Percentiles rank a stretch among this genome's conserved stretches.
Evolutionary conservation across 208 protist genomes (phyloP).

Genomic region (Leishmania tropica): DNA sequence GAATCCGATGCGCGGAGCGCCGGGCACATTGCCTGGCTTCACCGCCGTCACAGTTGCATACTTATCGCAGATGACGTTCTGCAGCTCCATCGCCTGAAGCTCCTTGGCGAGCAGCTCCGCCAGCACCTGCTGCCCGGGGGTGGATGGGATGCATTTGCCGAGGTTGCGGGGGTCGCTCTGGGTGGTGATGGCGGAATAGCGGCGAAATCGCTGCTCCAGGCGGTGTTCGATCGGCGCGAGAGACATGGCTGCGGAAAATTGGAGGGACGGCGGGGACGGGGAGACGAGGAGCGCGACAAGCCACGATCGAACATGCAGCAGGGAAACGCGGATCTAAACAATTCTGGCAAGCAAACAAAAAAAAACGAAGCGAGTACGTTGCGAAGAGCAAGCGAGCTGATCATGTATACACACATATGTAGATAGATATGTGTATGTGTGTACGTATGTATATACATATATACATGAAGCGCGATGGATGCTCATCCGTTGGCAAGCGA

Average conservation of each 20-base stretch:
- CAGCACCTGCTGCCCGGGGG: slow-evolving; percentile 81
- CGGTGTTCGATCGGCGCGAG: slow-evolving; percentile 47
- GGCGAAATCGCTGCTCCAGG: slow-evolving; percentile 74
- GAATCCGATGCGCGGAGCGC: slow-evolving; percentile 79
- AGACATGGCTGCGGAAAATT: slow-evolving; percentile 7
- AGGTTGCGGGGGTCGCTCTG: slow-evolving; percentile 68
- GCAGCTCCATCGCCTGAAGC: slow-evolving; percentile 47
- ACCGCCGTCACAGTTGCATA: slow-evolving; percentile 83
- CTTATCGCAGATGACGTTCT: slow-evolving; percentile 64
- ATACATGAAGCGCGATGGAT: too few relatives aligned
- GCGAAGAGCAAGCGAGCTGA: too few relatives aligned
- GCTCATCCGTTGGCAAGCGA: background rate
- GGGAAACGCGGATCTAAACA: too few relatives aligned
- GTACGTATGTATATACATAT: too few relatives aligned
- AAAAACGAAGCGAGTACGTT: too few relatives aligned
- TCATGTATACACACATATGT: too few relatives aligned
- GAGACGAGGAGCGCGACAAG: background rate
- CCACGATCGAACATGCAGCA: too few relatives aligned
- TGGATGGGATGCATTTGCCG: slow-evolving; percentile 68
- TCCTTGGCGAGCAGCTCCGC: slow-evolving; percentile 77
- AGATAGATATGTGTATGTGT: too few relatives aligned
- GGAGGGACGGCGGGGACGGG: background rate
- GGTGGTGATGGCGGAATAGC: slow-evolving; percentile 77
- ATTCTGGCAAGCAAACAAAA: too few relatives aligned
- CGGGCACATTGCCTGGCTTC: slow-evolving; percentile 55